Evolutionary conservation across 108 stramenopile genomes (phyloP), one percentile per base, ranked within the genome.

Genomic region (Fistulifera pelliculosa): DNA sequence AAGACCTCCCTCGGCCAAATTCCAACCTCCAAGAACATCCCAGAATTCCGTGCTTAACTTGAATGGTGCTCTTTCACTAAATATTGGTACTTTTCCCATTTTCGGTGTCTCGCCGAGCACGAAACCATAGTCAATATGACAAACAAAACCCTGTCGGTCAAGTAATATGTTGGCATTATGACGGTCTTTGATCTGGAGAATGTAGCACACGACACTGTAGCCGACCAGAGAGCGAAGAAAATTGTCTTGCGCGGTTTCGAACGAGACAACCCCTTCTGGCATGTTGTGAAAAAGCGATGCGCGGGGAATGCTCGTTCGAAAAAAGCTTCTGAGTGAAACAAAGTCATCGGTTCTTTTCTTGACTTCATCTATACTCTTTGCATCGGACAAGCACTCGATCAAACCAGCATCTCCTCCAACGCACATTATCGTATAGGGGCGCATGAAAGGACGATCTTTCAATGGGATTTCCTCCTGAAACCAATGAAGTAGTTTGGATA

Each of bases 51-150:
- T 58, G 35, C 90, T 92, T 23, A 96, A 66, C 66, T 96, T 96
- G 80, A 96, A 96, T 0, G 95, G 94, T 15, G 94, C 94, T 24
- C 80, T 52, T 68, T 96, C 95, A 49, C 78, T 87, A 57, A 88
- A 91, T 5, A 90, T 63, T 1, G 88, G 88, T 31, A 93, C 83
- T 41, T 85, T 85, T 45, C 84, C 84, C 85, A 89, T 87, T 50
- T 95, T 95, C 11, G 96, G 94, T 11, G 87, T 81, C 22, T 89
- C 85, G 10, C 97, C 97, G 0, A 98, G 75, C 17, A 98, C 96
- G 63, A 85, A 98, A 7, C 97, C 97, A 68, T 94, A 98, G 66
- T 98, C 97, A 53, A 98, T 98, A 75, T 98, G 97, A 57, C 71
- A 64, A 18, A 80, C 61, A 45, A 74, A 62, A 0, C 76, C 73